Evolutionary conservation across 106 monocot genomes (phyloP).

Genomic region (Iris macrosiphon): DNA sequence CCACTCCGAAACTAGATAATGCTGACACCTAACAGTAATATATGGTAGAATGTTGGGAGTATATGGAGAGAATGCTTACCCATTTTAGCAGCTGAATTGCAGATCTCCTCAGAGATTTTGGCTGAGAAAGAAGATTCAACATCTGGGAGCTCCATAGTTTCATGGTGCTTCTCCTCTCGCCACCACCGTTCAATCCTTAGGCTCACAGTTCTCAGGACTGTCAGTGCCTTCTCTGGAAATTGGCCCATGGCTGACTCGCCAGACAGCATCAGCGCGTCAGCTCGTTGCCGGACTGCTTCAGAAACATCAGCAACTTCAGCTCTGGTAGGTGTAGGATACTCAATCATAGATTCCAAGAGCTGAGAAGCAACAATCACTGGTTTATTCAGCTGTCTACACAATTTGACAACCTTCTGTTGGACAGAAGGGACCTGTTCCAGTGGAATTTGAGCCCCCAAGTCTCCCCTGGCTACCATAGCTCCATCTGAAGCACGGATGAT

Average conservation of each 20-base stretch:
- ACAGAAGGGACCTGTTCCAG: constrained; percentile 88
- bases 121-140: constrained; percentile 82
- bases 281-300: constrained; percentile 87
- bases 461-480: constrained; percentile 97
- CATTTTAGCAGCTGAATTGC: constrained; percentile 99
- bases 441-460: constrained; percentile 95
- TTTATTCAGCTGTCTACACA: constrained; percentile 91
- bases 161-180: constrained; percentile 87
- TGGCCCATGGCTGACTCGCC: constrained; percentile 99
- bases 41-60: neutral
- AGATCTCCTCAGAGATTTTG: constrained; percentile 93
- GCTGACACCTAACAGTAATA: too few species aligned
- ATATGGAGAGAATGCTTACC: constrained; percentile 31
- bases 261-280: constrained; percentile 97
- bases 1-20: neutral
- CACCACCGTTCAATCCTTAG: constrained; percentile 95
- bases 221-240: constrained; percentile 86
- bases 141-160: constrained; percentile 67
- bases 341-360: constrained; percentile 97
- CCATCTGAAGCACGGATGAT: constrained; percentile 92
- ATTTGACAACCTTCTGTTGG: constrained; percentile 72
- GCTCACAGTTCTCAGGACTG: constrained; percentile 85
- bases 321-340: constrained; percentile 96
- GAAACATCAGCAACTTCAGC: constrained; percentile 99
- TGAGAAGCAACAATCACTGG: constrained; percentile 98